Evolutionary conservation across 2,329 filamentous ascomycete species (phyloP).

Genomic region (Fusarium decemcellulare): DNA sequence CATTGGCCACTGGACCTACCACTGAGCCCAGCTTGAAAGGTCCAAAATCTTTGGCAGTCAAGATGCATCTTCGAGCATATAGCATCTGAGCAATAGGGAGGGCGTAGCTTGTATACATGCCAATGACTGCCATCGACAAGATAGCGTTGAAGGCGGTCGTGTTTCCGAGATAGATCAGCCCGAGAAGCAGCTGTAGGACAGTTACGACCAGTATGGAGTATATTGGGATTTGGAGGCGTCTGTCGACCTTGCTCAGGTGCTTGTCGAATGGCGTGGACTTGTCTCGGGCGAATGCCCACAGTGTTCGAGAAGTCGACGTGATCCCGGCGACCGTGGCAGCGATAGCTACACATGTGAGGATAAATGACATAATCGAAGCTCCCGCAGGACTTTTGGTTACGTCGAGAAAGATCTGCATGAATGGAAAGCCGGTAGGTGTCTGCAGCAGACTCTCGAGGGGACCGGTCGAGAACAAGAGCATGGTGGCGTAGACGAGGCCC

Average conservation of each 20-base stretch:
- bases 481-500: constrained; percentile 58
- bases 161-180: constrained; percentile 59
- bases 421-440: constrained; percentile 59
- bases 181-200: constrained; percentile 48
- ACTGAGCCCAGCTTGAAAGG: constrained; percentile 50
- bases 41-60: constrained; percentile 34
- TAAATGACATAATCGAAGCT: constrained; percentile 48
- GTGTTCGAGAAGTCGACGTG: constrained; percentile 53
- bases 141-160: constrained; percentile 58
- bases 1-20: constrained; percentile 55
- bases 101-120: constrained; percentile 60
- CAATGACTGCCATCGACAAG: constrained; percentile 58
- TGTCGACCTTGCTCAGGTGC: constrained; percentile 54
- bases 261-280: constrained; percentile 52
- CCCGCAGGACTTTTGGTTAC: constrained; percentile 44
- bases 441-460: constrained; percentile 54
- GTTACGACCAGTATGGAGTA: constrained; percentile 45
- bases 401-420: constrained; percentile 57
- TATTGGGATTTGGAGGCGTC: constrained; percentile 52
- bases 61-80: constrained; percentile 50
- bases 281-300: constrained; percentile 58
- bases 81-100: constrained; percentile 56
- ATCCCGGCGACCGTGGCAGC: constrained; percentile 51
- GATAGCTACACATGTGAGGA: constrained; percentile 45
- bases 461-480: constrained; percentile 60